phyloP scores from a whole-genome alignment of 2,329 filamentous ascomycete genomes.

The Phyllachora maydis region DNA sequence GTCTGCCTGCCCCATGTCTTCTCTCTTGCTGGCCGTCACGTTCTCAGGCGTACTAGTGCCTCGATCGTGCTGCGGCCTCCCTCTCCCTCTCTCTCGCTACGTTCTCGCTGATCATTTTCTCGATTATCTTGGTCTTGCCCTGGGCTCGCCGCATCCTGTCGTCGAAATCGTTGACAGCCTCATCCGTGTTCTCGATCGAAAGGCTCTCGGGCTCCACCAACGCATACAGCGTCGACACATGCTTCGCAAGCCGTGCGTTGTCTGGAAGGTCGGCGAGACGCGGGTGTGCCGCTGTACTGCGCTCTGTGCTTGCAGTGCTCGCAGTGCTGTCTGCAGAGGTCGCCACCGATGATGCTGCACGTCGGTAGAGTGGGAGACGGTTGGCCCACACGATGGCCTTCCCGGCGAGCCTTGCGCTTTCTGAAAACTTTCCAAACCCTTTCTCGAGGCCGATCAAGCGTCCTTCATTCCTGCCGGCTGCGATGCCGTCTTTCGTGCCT shows the following conservation, averaged over 20 bases:
- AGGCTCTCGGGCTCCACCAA: slow-evolving; percentile 63
- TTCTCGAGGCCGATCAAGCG: slow-evolving; percentile 80
- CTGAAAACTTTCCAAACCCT: slow-evolving; percentile 80
- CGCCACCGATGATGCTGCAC: no score
- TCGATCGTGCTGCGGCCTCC: not conserved
- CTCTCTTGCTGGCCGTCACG: no score
- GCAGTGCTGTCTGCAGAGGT: not conserved
- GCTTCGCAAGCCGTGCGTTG: slow-evolving; percentile 53
- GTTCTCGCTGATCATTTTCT: slow-evolving; percentile 37
- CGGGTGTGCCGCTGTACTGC: no score
- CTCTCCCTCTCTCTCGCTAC: not conserved
- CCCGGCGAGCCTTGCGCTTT: slow-evolving; percentile 60
- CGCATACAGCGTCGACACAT: slow-evolving; percentile 54
- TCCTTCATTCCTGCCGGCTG: slow-evolving; percentile 69
- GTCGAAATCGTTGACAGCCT: slow-evolving; percentile 79
- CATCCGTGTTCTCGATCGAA: slow-evolving; percentile 66
- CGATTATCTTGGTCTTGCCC: slow-evolving; percentile 70
- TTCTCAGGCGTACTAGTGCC: not conserved
- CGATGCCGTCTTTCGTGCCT: slow-evolving; percentile 54
- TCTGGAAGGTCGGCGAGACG: slow-evolving; percentile 23
- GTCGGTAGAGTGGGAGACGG: slow-evolving; percentile 24
- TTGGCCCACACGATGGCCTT: slow-evolving; percentile 70
- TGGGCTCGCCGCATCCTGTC: slow-evolving; percentile 67
- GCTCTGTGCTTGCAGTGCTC: slow-evolving; percentile 1
- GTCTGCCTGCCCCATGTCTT: no score